Conservation (phyloP, 2,329 filamentous ascomycete species). For the Aspergillus ochraceus region DNA sequence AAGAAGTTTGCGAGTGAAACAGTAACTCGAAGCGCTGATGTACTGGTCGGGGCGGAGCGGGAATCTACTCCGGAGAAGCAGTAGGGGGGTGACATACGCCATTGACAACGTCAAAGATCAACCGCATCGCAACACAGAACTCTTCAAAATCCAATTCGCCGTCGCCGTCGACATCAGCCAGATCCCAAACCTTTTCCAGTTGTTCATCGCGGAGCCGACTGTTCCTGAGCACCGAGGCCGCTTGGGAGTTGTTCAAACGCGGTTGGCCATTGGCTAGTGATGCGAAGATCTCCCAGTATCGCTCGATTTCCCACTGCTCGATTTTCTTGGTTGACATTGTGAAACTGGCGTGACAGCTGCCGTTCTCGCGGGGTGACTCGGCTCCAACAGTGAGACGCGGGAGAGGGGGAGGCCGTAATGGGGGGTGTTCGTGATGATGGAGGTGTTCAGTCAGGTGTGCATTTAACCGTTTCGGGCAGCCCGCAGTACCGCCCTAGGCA, state of each 20-base stretch:
- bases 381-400: conserved; percentile 13
- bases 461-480: conserved; percentile 19
- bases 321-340: conserved; percentile 53
- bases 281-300: conserved; percentile 79
- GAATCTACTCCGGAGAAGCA: not conserved
- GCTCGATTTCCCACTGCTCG: conserved; percentile 72
- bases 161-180: conserved; percentile 96
- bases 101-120: conserved; percentile 97
- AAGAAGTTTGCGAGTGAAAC: conserved; percentile 1
- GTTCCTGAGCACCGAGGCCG: conserved; percentile 72
- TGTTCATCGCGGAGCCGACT: conserved; percentile 73
- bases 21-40: not conserved
- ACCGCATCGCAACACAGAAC: conserved; percentile 97
- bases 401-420: conserved; percentile 6
- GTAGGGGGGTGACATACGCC: conserved; percentile 60
- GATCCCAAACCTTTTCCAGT: conserved; percentile 95
- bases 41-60: not conserved
- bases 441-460: conserved; percentile 8
- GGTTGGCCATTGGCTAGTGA: conserved; percentile 64
- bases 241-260: conserved; percentile 68
- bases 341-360: conserved; percentile 2
- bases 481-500: conserved; percentile 17
- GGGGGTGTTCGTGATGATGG: not conserved
- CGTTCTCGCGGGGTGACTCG: conserved; percentile 6
- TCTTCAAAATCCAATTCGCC: conserved; percentile 98